Evolutionary conservation across 805 yeast species (phyloP), one percentile per base, ranked within the genome.

Genomic region (Lipomyces sp.): DNA sequence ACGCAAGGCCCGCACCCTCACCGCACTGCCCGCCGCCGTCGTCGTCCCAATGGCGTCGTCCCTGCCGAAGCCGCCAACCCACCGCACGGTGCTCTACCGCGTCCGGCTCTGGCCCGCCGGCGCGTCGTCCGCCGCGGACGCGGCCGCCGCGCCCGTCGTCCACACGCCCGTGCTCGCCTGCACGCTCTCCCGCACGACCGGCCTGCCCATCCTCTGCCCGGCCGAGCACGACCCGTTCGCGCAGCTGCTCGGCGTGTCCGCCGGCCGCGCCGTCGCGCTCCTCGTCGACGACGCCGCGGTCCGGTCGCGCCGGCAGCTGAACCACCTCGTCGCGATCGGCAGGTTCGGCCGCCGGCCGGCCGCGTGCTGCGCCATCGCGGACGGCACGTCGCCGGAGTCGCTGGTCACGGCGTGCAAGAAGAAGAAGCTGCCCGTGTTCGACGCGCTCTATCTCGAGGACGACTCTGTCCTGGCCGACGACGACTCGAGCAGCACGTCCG

Each of bases 321-420:
- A 46, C 41, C 54, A 48, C 28, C 49, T 54, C 31, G 34, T 54
- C 10, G 58, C 58, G 26, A 34, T 50, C 34, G 58, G 58, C 18
- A 26, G 51, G 37, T 49, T 54, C 38, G 58, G 58, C 21, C 21
- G 51, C 4, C 28, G 29, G 28, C 53, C 57, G 18, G 47, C 42
- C 23, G 47, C 39, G 21, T 43, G 42, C 13, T 16, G 36, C 28
- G 46, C 49, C 18, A 39, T 32, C 23, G 37, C 45, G 23, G 10
- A 21, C 4, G 34, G 21, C 39, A 33, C 43, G 13, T 29, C 37
- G 6, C 31, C 35, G 4, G 38, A 35, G 19, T 34, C 44, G 32
- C 39, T 35, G 7, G 23, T 19, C 21, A 22, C 45, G 14, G 40
- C 35, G 10, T 33, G 47, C 13, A 22, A 32, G 34, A 45, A 41